Base-by-base conservation (phyloP, 2,329 filamentous ascomycete species). In the Trichophyton rubrum region DNA sequence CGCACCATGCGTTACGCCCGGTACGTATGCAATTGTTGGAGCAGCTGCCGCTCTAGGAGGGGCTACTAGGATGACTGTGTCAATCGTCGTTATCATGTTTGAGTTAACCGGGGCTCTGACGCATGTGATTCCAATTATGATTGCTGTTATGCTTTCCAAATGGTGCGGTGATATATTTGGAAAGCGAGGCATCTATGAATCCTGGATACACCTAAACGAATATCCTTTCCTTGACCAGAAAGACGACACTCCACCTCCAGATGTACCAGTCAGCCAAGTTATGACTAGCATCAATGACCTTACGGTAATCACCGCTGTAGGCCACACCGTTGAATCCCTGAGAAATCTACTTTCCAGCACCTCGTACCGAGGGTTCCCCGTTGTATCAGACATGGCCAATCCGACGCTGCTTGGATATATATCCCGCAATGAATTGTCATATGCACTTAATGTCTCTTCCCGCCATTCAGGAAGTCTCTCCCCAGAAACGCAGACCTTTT, bases 41-140 rank as follows among this genome's bases (percentile, higher is more conserved):
- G 93, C 93, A 0, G 92, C 93, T 0, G 91, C 93, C 3, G 90
- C 92, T n/a, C 83, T 99, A 1, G 89, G 89, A 4, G 93, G 93
- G 56, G 90, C 95, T 40, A 97, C 92, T 17, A 85, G 92, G 66
- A 95, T 99, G 85, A 99, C 93, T 0, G 90, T 96, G 9, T 96
- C 91, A 11, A 96, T 99, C 66, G 92, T 99, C 3, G 93, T 97
- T 68, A 99, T 99, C 76, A 96, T 96, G 88, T 99, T 99, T 70
- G 93, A 99, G 77, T 85, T 99, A 60, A 99, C 93, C 0, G 93
- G 93, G 59, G 93, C 93, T 1, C 81, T 99, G 30, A 95, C 90
- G 0, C 97, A 97, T 70, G 92, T 99, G 56, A 83, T 99, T 6
- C 93, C 93, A 60, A 99, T 97, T 73, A 99, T 99, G 93, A 89